Percentiles rank a stretch among this genome's conserved stretches.
Evolutionary conservation across 2,329 filamentous ascomycete genomes (phyloP).

Genomic region (Colletotrichum magnum): DNA sequence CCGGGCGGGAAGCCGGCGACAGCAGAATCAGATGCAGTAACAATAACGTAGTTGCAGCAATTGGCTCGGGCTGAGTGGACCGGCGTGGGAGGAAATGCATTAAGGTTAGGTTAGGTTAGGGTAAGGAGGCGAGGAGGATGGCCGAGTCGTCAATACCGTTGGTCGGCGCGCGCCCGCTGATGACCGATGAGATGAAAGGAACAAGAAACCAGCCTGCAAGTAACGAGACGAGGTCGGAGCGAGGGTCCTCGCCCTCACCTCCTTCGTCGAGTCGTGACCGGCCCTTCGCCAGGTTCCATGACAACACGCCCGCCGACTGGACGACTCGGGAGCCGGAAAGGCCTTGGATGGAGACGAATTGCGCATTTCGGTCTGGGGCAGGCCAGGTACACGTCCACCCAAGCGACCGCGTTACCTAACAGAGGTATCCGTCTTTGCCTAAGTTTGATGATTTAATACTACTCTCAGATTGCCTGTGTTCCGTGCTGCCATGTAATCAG

Average conservation of each 20-base stretch:
- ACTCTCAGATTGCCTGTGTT: constrained; percentile 12
- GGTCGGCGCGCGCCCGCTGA: constrained; percentile 19
- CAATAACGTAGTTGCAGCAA: constrained; percentile 21
- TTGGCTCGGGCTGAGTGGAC: constrained; percentile 11
- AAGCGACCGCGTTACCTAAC: constrained; percentile 27
- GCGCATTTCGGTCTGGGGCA: constrained; percentile 34
- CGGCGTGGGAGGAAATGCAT: constrained; percentile 9
- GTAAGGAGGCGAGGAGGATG: constrained; percentile 26
- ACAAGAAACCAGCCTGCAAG: constrained; percentile 25
- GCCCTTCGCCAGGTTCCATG: background rate
- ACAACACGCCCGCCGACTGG: constrained; percentile 24
- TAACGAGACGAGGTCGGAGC: no score
- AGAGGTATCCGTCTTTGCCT: constrained; percentile 25
- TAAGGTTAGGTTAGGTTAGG: constrained; percentile 36
- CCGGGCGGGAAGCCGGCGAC: constrained; percentile 27
- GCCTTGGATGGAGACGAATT: constrained; percentile 25
- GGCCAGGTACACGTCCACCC: constrained; percentile 31
- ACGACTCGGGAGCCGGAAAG: constrained; percentile 31
- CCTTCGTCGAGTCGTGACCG: background rate
- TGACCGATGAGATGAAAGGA: constrained; percentile 28
- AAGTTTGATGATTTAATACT: constrained; percentile 22
- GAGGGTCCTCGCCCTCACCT: no score
- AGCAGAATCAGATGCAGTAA: constrained; percentile 19
- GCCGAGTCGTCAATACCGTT: constrained; percentile 1
- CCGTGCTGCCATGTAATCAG: constrained; percentile 18